Evolutionary conservation across 2,329 filamentous ascomycete species (phyloP).

Genomic region (Hysterium pulicare): DNA sequence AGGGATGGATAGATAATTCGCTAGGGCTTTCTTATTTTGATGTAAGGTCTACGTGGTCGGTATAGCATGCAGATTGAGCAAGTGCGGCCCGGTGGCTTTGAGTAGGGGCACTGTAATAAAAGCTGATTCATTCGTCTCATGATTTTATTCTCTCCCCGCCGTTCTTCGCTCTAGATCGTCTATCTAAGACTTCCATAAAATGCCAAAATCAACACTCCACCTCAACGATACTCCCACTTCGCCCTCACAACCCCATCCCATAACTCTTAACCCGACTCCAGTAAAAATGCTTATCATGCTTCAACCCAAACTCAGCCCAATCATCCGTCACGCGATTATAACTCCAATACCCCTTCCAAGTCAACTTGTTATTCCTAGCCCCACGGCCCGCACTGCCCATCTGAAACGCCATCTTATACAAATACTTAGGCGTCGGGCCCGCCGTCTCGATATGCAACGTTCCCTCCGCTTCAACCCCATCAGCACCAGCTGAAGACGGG

Average conservation of each 20-base stretch:
- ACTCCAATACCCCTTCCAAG: conserved; percentile 87
- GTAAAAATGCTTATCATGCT: conserved; percentile 60
- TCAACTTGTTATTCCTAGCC: conserved; percentile 77
- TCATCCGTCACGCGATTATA: conserved; percentile 88
- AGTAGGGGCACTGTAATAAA: too few relatives aligned
- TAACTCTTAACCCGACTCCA: conserved; percentile 62
- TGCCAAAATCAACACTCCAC: too few relatives aligned
- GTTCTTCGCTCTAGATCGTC: too few relatives aligned
- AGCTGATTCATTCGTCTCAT: too few relatives aligned
- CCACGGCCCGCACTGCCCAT: conserved; percentile 60
- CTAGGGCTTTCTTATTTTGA: too few relatives aligned
- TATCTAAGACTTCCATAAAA: too few relatives aligned
- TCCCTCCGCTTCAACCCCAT: conserved; percentile 38
- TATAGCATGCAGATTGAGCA: too few relatives aligned
- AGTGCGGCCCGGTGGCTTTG: too few relatives aligned
- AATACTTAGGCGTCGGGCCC: conserved; percentile 73
- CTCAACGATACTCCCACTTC: too few relatives aligned
- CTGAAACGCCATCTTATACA: conserved; percentile 76
- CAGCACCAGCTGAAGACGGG: conserved; percentile 10
- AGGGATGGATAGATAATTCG: too few relatives aligned
- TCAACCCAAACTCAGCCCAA: conserved; percentile 74
- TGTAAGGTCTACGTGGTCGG: too few relatives aligned
- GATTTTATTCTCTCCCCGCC: too few relatives aligned
- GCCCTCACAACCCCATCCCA: conserved; percentile 37
- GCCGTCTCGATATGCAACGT: conserved; percentile 78